Evolutionary conservation across 495 filamentous ascomycete genomes (phyloP).

Genomic region (Penicillium angulare): DNA sequence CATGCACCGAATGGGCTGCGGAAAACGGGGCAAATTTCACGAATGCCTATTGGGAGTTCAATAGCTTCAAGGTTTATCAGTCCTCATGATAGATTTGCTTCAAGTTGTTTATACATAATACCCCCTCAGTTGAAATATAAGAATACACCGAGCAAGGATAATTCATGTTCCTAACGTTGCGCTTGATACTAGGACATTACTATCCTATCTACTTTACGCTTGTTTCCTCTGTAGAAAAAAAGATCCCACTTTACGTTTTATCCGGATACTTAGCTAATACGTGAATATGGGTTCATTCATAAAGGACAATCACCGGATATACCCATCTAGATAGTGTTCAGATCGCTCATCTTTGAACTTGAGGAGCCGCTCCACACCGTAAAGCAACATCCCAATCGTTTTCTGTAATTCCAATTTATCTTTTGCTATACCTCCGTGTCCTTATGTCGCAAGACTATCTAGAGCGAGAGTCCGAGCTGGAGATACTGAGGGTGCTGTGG

Average conservation of each 20-base stretch:
- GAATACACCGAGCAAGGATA: too few relatives aligned
- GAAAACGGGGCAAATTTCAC: conserved; percentile 23
- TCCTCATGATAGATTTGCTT: conserved; percentile 2
- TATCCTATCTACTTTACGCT: too few relatives aligned
- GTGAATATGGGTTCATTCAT: conserved; percentile 4
- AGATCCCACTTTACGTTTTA: too few relatives aligned
- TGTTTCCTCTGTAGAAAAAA: too few relatives aligned
- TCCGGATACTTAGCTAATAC: conserved; percentile 3
- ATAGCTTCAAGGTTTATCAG: conserved; percentile 33
- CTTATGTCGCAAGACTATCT: conserved; percentile 9
- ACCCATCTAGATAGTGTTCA: conserved; percentile 16
- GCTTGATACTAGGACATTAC: too few relatives aligned
- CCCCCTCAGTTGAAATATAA: too few relatives aligned
- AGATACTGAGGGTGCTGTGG: too few relatives aligned
- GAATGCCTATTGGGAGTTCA: conserved; percentile 37
- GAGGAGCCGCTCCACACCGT: conserved; percentile 16
- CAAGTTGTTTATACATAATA: too few relatives aligned
- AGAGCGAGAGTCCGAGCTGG: too few relatives aligned
- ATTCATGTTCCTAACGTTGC: background rate
- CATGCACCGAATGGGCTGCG: conserved; percentile 22
- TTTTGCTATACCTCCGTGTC: conserved; percentile 8
- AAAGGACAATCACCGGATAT: conserved; percentile 14
- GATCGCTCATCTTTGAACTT: conserved; percentile 17
- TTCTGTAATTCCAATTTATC: conserved; percentile 13
- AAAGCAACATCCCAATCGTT: conserved; percentile 14